A percentile compares a stretch with the other conserved stretches of the same genome.
Evolutionary conservation across 495 filamentous ascomycete species (phyloP).

Genomic region (Talaromyces ruber): DNA sequence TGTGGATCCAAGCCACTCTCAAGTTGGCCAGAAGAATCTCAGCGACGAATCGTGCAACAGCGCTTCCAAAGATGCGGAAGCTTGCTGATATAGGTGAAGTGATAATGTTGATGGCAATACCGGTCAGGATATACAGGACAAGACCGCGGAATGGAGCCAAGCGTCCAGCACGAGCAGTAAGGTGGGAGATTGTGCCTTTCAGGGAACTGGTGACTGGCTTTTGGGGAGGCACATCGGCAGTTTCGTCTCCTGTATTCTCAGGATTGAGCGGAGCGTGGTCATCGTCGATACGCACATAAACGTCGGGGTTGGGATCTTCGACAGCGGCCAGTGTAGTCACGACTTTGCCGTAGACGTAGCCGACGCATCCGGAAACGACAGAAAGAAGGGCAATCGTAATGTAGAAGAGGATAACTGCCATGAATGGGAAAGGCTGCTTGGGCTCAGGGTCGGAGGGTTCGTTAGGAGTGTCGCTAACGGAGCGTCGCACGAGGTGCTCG

Average conservation of each 20-base stretch:
- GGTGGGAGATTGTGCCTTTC: conserved; percentile 46
- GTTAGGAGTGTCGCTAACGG: conserved; percentile 8
- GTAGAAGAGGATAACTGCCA: conserved; percentile 11
- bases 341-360: conserved; percentile 52
- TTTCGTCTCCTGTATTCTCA: conserved; percentile 9
- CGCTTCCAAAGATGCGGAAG: conserved; percentile 20
- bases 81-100: conserved; percentile 19
- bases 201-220: conserved; percentile 54
- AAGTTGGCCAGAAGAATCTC: conserved; percentile 39
- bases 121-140: conserved; percentile 23
- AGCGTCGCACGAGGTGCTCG: conserved; percentile 15
- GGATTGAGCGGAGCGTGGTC: conserved; percentile 21
- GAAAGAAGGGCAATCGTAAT: conserved; percentile 8
- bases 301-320: conserved; percentile 51
- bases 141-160: conserved; percentile 52
- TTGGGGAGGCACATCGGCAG: conserved; percentile 19
- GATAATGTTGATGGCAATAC: conserved; percentile 19
- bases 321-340: conserved; percentile 52
- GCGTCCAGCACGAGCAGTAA: conserved; percentile 45
- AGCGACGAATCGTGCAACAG: conserved; percentile 28
- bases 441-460: neutral
- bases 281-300: conserved; percentile 40
- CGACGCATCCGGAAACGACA: conserved; percentile 11
- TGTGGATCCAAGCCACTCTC: conserved; percentile 52
- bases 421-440: conserved; percentile 6